Evolutionary conservation across 2,329 filamentous ascomycete genomes (phyloP).

Genomic region (Fusarium poae): DNA sequence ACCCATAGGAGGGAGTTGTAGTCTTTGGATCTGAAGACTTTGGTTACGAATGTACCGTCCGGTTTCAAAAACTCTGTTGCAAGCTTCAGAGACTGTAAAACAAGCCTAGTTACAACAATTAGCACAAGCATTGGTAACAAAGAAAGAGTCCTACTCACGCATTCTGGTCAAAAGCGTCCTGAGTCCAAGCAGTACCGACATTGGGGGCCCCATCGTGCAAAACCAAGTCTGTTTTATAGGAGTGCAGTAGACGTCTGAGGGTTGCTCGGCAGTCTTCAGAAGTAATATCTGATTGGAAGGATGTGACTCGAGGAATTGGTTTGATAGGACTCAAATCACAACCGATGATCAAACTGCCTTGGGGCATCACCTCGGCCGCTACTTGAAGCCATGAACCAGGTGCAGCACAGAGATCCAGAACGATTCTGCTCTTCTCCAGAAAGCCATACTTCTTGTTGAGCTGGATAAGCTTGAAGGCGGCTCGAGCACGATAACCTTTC

Average conservation of each 20-base stretch:
- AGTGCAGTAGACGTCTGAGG: conserved; percentile 90
- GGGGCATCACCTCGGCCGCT: conserved; percentile 94
- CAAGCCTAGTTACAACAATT: conserved; percentile 70
- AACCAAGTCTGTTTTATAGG: conserved; percentile 95
- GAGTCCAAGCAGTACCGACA: conserved; percentile 96
- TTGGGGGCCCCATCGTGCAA: conserved; percentile 98
- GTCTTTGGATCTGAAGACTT: conserved; percentile 97
- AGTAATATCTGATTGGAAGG: conserved; percentile 98
- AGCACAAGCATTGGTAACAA: not conserved
- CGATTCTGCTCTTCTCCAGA: conserved; percentile 93
- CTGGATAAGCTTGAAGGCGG: conserved; percentile 97
- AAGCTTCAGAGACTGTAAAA: conserved; percentile 74
- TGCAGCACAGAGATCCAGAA: conserved; percentile 97
- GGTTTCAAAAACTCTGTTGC: conserved; percentile 92
- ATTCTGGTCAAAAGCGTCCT: conserved; percentile 93
- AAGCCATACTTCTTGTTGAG: conserved; percentile 99
- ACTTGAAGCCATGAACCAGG: conserved; percentile 98
- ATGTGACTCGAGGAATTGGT: conserved; percentile 91
- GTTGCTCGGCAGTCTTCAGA: conserved; percentile 95
- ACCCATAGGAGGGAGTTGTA: conserved; percentile 98
- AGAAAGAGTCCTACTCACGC: conserved; percentile 68
- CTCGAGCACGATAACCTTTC: conserved; percentile 95
- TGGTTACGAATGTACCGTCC: conserved; percentile 94
- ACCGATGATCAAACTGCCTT: conserved; percentile 86
- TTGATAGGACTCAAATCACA: conserved; percentile 97